Evolutionary conservation across 129 eudicot genomes (phyloP).

Genomic region (Calendula officinalis): DNA sequence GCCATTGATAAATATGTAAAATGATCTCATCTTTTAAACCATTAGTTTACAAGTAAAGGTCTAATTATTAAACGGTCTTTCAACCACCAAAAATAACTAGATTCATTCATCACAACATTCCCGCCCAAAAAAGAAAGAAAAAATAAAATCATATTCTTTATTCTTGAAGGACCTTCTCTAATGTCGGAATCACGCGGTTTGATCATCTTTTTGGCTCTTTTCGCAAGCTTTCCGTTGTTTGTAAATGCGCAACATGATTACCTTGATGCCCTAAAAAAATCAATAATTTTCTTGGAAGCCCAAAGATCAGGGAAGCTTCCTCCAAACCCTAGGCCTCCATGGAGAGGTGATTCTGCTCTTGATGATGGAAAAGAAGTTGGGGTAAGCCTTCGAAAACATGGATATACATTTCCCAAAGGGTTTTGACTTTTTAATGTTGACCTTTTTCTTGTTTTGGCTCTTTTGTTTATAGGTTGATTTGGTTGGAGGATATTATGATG

Average conservation of each 20-base stretch:
- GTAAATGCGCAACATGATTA: constrained; percentile 46
- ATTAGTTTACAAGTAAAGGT: constrained; percentile 14
- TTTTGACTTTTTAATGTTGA: background rate
- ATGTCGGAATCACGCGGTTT: constrained; percentile 27
- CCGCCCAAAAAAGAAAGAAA: constrained; percentile 27
- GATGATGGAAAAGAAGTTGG: constrained; percentile 64
- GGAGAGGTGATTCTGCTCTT: constrained; percentile 93
- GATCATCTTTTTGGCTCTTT: constrained; percentile 28
- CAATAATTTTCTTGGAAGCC: constrained; percentile 77
- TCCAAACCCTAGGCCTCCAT: constrained; percentile 46
- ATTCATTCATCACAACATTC: constrained; percentile 16
- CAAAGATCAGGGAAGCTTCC: constrained; percentile 95
- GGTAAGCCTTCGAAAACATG: constrained; percentile 30
- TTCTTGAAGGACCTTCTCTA: constrained; percentile 9
- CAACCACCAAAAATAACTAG: constrained; percentile 25
- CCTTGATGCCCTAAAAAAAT: constrained; percentile 63
- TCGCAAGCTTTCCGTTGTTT: constrained; percentile 25
- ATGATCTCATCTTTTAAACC: constrained; percentile 9
- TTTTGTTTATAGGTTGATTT: constrained; percentile 60
- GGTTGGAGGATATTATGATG: constrained; percentile 93
- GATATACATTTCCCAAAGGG: background rate
- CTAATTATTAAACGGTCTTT: constrained; percentile 6
- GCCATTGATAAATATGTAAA: constrained; percentile 19
- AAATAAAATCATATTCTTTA: background rate
- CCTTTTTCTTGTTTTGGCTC: background rate